phyloP scores from a whole-genome alignment of 805 yeast species.

The Candida sonorensis region DNA sequence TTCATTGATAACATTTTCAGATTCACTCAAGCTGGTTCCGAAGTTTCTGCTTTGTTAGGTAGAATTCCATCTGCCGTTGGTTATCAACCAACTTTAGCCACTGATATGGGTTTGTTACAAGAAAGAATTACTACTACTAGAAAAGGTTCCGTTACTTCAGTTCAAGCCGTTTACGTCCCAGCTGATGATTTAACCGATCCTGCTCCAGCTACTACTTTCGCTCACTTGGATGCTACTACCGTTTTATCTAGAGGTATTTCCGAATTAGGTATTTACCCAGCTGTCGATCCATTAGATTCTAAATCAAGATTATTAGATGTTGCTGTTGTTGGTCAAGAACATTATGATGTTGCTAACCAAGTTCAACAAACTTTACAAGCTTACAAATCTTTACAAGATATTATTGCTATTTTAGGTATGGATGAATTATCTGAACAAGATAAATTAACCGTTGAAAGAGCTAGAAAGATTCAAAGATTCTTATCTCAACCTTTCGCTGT shows the following conservation, averaged over 20 bases:
- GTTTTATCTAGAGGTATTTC: constrained; percentile 99
- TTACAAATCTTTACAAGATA: constrained; percentile 99
- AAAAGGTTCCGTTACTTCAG: constrained; percentile 99
- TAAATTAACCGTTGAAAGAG: constrained; percentile 99
- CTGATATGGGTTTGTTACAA: constrained; percentile 99
- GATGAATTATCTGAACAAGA: constrained; percentile 98
- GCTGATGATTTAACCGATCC: constrained; percentile 99
- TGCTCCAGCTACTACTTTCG: constrained; percentile 99
- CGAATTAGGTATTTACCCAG: constrained; percentile 99
- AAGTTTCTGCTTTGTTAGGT: constrained; percentile 98
- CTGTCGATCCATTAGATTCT: constrained; percentile 99
- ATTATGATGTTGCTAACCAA: constrained; percentile 87
- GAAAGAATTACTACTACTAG: constrained; percentile 99
- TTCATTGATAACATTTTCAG: constrained; percentile 99
- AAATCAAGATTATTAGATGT: constrained; percentile 98
- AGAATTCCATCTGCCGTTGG: constrained; percentile 99
- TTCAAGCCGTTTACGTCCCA: constrained; percentile 99
- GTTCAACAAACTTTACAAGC: constrained; percentile 99
- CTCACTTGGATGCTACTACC: constrained; percentile 99
- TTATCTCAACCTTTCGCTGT: constrained; percentile 99
- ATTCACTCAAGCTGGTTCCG: constrained; percentile 99
- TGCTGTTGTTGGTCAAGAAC: constrained; percentile 97
- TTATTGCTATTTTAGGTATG: constrained; percentile 99
- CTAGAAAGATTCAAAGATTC: constrained; percentile 99
- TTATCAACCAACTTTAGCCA: constrained; percentile 99